These are phyloP conservation scores for Debaryomyces hansenii DNA, from an alignment of 805 yeast genomes.

Conservation along the genomic window DNA sequence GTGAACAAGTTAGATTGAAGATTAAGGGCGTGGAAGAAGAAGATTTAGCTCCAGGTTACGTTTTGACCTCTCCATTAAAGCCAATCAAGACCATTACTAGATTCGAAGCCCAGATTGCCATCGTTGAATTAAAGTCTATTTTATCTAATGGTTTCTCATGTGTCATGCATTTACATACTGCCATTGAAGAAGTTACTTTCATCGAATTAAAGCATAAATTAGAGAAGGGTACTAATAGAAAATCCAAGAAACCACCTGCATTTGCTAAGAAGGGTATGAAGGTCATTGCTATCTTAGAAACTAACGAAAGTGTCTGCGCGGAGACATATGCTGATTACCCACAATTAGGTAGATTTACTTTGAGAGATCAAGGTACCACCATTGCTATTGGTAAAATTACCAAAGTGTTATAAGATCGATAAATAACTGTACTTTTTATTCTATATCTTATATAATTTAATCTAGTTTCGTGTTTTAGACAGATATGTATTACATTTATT, in stretches of 20 bases:
- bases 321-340: slow-evolving; percentile 92
- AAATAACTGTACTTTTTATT: not conserved
- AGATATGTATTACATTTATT: slow-evolving; percentile 5
- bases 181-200: slow-evolving; percentile 91
- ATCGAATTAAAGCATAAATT: slow-evolving; percentile 84
- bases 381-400: slow-evolving; percentile 98
- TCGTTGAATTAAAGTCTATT: slow-evolving; percentile 93
- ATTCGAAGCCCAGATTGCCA: slow-evolving; percentile 95
- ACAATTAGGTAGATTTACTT: slow-evolving; percentile 95
- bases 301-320: slow-evolving; percentile 85
- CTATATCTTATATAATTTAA: not conserved
- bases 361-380: slow-evolving; percentile 97
- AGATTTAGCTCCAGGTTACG: slow-evolving; percentile 89
- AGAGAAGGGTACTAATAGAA: slow-evolving; percentile 95
- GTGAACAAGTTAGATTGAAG: slow-evolving; percentile 95
- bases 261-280: slow-evolving; percentile 99
- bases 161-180: slow-evolving; percentile 98
- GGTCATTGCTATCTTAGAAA: slow-evolving; percentile 88
- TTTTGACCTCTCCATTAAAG: slow-evolving; percentile 76
- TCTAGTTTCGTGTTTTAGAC: not conserved
- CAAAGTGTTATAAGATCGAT: slow-evolving; percentile 58
- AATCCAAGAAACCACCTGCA: slow-evolving; percentile 95
- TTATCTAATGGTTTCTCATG: slow-evolving; percentile 94
- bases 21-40: slow-evolving; percentile 97
- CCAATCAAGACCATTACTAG: slow-evolving; percentile 90